Evolutionary conservation across 2,329 filamentous ascomycete species (phyloP), one percentile per base, ranked within the genome.

Genomic region (Diatrype stigma): DNA sequence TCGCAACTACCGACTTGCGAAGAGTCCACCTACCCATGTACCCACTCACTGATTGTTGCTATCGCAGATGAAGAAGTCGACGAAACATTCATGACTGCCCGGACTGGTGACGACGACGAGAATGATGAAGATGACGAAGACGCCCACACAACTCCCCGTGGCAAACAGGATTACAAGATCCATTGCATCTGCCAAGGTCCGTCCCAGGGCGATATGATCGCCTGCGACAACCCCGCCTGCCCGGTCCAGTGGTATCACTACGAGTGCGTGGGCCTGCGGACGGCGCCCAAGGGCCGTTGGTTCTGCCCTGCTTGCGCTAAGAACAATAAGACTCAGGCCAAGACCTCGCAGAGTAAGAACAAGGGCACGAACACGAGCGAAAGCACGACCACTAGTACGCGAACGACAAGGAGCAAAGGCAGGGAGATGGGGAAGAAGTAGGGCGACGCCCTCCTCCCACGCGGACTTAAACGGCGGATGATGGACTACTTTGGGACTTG

Each of bases 171-270:
- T n/a, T n/a, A n/a, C n/a, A n/a, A n/a, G n/a, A n/a, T 28, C 21
- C 50, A 52, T 42, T 60, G 56, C 46, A 12, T 49, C 17, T 59
- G 55, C 35, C 47, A 28, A 32, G 21, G 35, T 12, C 42, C 48
- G 23, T 49, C 52, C 28, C 50, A 48, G 6, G 56, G 56, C 8
- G 38, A 51, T 44, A 57, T 54, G 52, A 47, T 60, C 30, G 50
- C 50, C 10, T 57, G 55, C 19, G 52, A 53, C 30, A 55, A 54
- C 35, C n/a, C 32, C 17, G 16, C 30, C 22, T 59, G 56, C 32
- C 48, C 53, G 14, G 51, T 54, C 17, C 42, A 49, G 47, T 59
- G 55, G 56, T 56, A 57, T 35, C 56, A 59, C 46, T 56, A 45
- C 51, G 44, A 55, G 34, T 60, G 56, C 28, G 53, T 59, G n/a